Evolutionary conservation across 139 green algal species (phyloP), one percentile per base, ranked within the genome.

Genomic region (Ettlia oleoabundans): DNA sequence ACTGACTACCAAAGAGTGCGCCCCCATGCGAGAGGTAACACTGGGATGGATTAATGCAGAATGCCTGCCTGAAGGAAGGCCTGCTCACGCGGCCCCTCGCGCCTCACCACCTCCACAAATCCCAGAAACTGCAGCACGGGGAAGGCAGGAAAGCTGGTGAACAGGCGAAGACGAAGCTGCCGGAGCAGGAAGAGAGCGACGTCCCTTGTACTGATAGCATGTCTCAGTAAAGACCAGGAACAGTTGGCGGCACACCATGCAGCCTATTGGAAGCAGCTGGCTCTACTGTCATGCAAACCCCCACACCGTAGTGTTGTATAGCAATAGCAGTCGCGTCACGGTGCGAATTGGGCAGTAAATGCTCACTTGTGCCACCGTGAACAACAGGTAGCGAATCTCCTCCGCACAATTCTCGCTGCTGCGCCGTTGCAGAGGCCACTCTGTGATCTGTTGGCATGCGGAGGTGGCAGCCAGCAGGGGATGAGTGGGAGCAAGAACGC

Each of bases 91-190:
- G 92, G 92, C 0, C 91, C 91, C 82, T 95, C 92, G 1, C 90
- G 75, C 33, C 92, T 78, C 80, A 94, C 84, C 30, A 94, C 86
- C 82, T 95, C 92, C 62, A 95, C 52, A 65, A 91, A 95, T 1
- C 92, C 92, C 26, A 95, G 86, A 63, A 95, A 92, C 85, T 95
- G 90, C 22, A 32, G 63, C 30, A 42, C n/a, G n/a, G n/a, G 63
- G 30, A n/a, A 70, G 42, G 6, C 37, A 24, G 38, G 4, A 13
- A 26, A 24, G 66, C 5, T 58, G n/a, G n/a, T n/a, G n/a, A 58
- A 58, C 47, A 58, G 47, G 15, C 47, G 47, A 10, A 58, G 47
- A 10, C 15, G 10, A 15, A 58, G n/a, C n/a, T n/a, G n/a, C n/a
- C n/a, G n/a, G n/a, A n/a, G n/a, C n/a, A n/a, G n/a, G n/a, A n/a